Conservation (phyloP, 1,139 yeast species). For the Geotrichum siamense region DNA sequence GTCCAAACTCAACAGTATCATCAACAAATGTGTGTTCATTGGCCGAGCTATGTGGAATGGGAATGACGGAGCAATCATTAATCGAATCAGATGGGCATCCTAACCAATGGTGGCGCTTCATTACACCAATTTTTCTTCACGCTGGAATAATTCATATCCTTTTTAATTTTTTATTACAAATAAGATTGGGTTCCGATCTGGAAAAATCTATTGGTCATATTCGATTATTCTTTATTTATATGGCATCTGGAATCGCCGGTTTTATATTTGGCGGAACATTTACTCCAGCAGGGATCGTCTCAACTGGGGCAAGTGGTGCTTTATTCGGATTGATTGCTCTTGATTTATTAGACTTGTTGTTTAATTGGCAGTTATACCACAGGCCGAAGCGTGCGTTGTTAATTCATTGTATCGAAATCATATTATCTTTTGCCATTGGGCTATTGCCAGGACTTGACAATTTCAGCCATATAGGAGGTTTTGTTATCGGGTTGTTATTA, state of each 20-base stretch:
- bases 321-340: constrained; percentile 64
- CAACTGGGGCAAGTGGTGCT: constrained; percentile 73
- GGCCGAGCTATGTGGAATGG: constrained; percentile 55
- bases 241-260: constrained; percentile 60
- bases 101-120: constrained; percentile 60
- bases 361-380: constrained; percentile 46
- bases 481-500: constrained; percentile 52
- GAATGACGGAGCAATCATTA: constrained; percentile 36
- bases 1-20: constrained; percentile 58
- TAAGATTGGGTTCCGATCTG: constrained; percentile 55
- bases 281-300: constrained; percentile 61
- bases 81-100: constrained; percentile 27
- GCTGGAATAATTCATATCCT: constrained; percentile 68
- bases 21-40: constrained; percentile 53
- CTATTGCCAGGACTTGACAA: constrained; percentile 69
- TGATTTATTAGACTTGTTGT: constrained; percentile 51
- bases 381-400: constrained; percentile 38
- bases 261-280: constrained; percentile 66
- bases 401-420: constrained; percentile 49
- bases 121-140: constrained; percentile 67
- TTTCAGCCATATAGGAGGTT: constrained; percentile 73
- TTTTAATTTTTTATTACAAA: constrained; percentile 56
- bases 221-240: constrained; percentile 50
- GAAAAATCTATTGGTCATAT: constrained; percentile 54
- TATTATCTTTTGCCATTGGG: constrained; percentile 58